Evolutionary conservation across 352 stramenopile species (phyloP), one percentile per base, ranked within the genome.

Genomic region (Phytophthora syringae): DNA sequence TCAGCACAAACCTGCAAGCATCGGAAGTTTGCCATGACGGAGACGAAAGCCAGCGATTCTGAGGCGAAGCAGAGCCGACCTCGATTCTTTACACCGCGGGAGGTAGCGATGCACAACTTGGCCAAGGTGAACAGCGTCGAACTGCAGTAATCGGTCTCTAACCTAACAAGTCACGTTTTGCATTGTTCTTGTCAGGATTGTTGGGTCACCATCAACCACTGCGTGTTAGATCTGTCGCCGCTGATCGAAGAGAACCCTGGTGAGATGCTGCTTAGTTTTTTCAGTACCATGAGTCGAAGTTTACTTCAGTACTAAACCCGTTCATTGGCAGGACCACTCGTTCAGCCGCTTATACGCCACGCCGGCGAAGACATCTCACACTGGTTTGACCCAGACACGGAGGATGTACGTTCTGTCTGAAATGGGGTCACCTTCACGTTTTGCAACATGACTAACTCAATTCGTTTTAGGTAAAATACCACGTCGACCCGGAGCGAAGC

Each of bases 281-380:
- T 18, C 22, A 39, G 21, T 2, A 30, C 27, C 18, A 1, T 22
- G 11, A 30, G n/a, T 49, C 18, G 50, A 24, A 45, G 21, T 43
- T 5, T n/a, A n/a, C n/a, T n/a, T n/a, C n/a, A n/a, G n/a, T n/a
- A n/a, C 21, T 52, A 39, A 72, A 11, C 27, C 2, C 28, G 5
- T 20, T 18, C n/a, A 20, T 15, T 3, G 11, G 16, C 20, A 91
- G 86, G 91, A 10, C 37, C 80, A 10, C 70, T 98, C 4, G 88
- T 88, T 7, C 80, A 97, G 50, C 84, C 86, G 40, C 69, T 98
- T 5, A 79, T 98, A 2, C 69, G 76, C 5, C 80, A 93, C 63
- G 91, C 93, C 21, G 93, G 92, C 5, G 80, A 93, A 28, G 92
- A 98, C 59, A 82, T 98, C 24, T 96, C 92, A 0, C 89, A 98